Base-by-base conservation (phyloP, 768 basidiomycete genomes). In the Pholiota microspora region DNA sequence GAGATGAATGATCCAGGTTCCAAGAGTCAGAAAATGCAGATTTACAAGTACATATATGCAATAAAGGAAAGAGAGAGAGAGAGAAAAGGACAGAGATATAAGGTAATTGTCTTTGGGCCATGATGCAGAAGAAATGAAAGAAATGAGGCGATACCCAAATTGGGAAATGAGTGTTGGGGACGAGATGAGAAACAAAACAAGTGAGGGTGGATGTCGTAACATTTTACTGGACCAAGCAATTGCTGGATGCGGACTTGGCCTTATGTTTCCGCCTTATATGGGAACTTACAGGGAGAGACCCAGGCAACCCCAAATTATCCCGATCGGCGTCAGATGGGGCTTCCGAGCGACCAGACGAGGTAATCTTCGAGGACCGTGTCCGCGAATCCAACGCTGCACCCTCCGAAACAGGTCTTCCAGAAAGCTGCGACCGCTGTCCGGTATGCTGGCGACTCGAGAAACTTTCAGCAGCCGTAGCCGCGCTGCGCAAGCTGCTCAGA, bases 401-500 rank as follows among this genome's bases (percentile, higher is more conserved):
- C 18, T 38, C 50, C 25, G 48, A 29, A 27, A 44, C 46, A 21
- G 54, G 54, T 45, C 56, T 25, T 45, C 51, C 29, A 40, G 29
- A 31, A 3, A 50, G 27, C 29, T 60, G 58, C n/a, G 64, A 64
- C 13, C 57, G 57, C 38, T 50, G 38, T 10, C 61, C 63, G 8
- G 64, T 63, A 25, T 68, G 64, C 31, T 64, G 68, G 45, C 66
- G 67, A 59, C 71, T 76, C 34, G 66, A 69, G 21, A 70, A 66
- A 54, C 75, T 77, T 62, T 75, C 81, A 49, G 64, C 72, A 12
- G 78, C 76, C 9, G 81, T 85, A 2, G 73, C 77, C 13, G 77
- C 78, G 58, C 84, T 85, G 35, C 80, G 75, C 62, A 86, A 57
- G 60, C 88, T 89, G 62, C 81, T 82, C 7, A 77, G 73, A 4